Conservation (phyloP, 495 filamentous ascomycete genomes). For the Lasiosphaeriaceae sp. region DNA sequence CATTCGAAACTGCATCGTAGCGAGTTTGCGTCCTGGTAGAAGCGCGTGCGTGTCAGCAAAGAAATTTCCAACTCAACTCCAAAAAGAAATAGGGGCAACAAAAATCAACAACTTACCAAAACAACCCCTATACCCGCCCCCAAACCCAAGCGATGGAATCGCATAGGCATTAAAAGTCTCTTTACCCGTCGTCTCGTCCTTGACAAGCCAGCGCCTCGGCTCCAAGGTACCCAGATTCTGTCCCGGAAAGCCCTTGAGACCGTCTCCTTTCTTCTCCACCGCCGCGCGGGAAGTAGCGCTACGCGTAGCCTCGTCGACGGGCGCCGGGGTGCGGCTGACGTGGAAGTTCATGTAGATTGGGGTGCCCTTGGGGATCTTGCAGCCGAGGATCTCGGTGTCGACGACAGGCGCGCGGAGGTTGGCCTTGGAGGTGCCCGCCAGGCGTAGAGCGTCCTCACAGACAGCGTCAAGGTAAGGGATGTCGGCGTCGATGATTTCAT, state of each 20-base stretch:
- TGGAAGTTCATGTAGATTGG: conserved; percentile 22
- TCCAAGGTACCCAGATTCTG: conserved; percentile 23
- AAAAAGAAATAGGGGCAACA: not conserved
- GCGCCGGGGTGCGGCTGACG: conserved; percentile 11
- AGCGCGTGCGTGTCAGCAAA: not conserved
- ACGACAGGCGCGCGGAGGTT: conserved; percentile 22
- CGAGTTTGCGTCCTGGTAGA: conserved; percentile 18
- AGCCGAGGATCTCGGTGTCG: conserved; percentile 34
- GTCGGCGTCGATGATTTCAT: conserved; percentile 25
- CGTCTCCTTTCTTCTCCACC: conserved; percentile 17
- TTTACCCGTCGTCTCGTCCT: conserved; percentile 19
- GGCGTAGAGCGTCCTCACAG: conserved; percentile 33
- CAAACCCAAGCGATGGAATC: conserved; percentile 21
- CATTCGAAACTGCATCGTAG: conserved; percentile 26
- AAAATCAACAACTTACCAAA: conserved; percentile 14
- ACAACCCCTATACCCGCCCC: conserved; percentile 22
- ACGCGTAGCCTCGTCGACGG: conserved; percentile 22
- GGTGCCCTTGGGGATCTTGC: conserved; percentile 33
- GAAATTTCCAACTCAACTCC: not conserved
- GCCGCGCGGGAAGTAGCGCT: conserved; percentile 19
- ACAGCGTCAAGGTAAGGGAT: conserved; percentile 39
- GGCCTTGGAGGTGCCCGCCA: conserved; percentile 15
- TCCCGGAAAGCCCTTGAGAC: conserved; percentile 11
- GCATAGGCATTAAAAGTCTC: conserved; percentile 24
- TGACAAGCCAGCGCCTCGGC: conserved; percentile 30